A percentile compares a stretch with the other conserved stretches of the same genome.
phyloP scores from a whole-genome alignment of 495 filamentous ascomycete species.

The Neurospora sp. region DNA sequence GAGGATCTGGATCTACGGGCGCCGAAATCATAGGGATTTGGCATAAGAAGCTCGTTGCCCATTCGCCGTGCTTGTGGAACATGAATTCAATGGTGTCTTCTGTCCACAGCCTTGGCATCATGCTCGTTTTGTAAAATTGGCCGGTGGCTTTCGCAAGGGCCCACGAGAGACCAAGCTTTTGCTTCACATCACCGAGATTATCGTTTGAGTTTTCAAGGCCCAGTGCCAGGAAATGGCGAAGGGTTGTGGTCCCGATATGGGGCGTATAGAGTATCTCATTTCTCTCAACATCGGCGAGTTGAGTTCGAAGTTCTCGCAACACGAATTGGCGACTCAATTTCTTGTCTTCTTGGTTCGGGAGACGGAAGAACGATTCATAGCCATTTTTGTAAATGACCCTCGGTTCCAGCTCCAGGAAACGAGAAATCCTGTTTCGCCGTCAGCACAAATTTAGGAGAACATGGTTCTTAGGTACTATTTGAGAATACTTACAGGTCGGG shows the following conservation, averaged over 20 bases:
- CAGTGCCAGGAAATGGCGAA: neutral
- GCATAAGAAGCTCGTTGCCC: too few relatives aligned
- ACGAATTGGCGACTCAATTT: neutral
- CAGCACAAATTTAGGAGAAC: neutral
- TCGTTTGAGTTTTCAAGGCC: neutral
- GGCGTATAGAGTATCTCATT: too few relatives aligned
- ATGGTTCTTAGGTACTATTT: neutral
- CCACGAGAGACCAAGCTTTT: neutral
- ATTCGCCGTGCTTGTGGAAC: neutral
- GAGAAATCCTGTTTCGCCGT: neutral
- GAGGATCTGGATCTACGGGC: neutral
- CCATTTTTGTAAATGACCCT: too few relatives aligned
- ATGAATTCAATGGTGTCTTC: neutral
- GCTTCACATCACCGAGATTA: neutral
- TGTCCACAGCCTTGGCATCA: neutral
- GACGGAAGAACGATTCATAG: neutral
- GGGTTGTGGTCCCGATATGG: neutral
- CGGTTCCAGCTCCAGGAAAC: neutral
- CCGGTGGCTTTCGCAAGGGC: neutral
- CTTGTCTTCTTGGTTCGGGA: neutral
- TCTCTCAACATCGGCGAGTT: neutral
- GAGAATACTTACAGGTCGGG: neutral
- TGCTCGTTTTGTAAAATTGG: neutral
- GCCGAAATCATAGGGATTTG: neutral
- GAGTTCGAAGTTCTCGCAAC: neutral